phyloP scores from a whole-genome alignment of 2,329 filamentous ascomycete species.

The Bertia moriformis region DNA sequence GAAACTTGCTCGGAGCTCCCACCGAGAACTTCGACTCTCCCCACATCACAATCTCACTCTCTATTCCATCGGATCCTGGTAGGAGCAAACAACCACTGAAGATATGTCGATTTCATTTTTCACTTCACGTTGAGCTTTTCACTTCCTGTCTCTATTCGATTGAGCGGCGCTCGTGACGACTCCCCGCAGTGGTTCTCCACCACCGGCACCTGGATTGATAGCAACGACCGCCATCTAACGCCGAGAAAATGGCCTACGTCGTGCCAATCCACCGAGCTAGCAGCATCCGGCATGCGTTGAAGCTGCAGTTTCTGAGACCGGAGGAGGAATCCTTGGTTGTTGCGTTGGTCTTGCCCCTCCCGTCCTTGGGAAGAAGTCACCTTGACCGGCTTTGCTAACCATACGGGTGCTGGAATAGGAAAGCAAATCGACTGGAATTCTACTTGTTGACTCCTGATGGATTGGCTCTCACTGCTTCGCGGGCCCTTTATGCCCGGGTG shows the following conservation, averaged over 20 bases:
- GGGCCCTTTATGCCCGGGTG: conserved; percentile 70
- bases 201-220: background rate
- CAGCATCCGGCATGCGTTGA: conserved; percentile 78
- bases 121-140: too few relatives aligned
- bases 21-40: too few relatives aligned
- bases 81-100: too few relatives aligned
- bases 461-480: conserved; percentile 31
- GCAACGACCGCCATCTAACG: background rate
- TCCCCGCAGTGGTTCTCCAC: background rate
- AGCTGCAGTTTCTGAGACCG: conserved; percentile 58
- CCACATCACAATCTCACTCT: too few relatives aligned
- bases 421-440: conserved; percentile 10
- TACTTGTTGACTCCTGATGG: conserved; percentile 8
- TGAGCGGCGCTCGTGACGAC: too few relatives aligned
- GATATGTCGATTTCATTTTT: too few relatives aligned
- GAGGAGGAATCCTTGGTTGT: conserved; percentile 73
- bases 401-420: too few relatives aligned
- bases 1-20: too few relatives aligned
- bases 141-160: too few relatives aligned
- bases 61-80: too few relatives aligned
- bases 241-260: conserved; percentile 69
- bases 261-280: conserved; percentile 86
- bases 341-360: conserved; percentile 53
- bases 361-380: background rate
- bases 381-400: background rate